Evolutionary conservation across 2,329 filamentous ascomycete species (phyloP), one percentile per base, ranked within the genome.

Genomic region (Trichoderma sp.): DNA sequence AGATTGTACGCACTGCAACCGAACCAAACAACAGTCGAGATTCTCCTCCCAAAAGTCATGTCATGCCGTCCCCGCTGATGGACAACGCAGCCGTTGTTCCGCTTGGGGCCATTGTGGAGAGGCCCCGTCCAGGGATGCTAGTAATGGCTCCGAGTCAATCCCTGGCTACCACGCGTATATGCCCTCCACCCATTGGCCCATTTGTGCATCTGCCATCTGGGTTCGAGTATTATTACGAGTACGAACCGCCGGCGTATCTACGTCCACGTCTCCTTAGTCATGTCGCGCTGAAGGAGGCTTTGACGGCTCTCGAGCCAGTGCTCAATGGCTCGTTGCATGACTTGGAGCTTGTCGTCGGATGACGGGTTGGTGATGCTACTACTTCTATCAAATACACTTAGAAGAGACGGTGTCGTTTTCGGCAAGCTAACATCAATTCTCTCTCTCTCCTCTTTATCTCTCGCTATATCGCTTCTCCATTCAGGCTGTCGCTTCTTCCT

Each of bases 1-100:
- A 39, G 14, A 34, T 18, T 39, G 39, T 51, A 51, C 43, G 11
- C n/a, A 51, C 51, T 26, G 51, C 24, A 56, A 8, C 56, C 26
- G 24, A 60, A 61, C 32, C 36, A 21, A 12, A 60, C 43, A 51
- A 32, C 56, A 60, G n/a, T 21, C 26, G 9, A 60, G 5, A 32
- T 30, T 12, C 15, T 36, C 28, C 14, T 12, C 28, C 26, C 36
- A 39, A 39, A 18, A 18, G 6, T 39, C 36, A 39, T 18, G 36
- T 39, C 36, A 39, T 18, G 36, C 62, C 15, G 24, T 69, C 66
- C 66, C 66, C 56, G 66, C 66, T 32, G n/a, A 66, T 56, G 63
- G 47, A 4, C 51, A 30, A n/a, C 63, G 28, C 18, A 36, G 63
- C 43, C 36, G 66, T 28, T 61, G 56, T 61, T 47, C 56, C 56